A percentile compares a stretch with the other conserved stretches of the same genome.
phyloP scores from a whole-genome alignment of 495 filamentous ascomycete species.

The Parachaetomium inaequale region DNA sequence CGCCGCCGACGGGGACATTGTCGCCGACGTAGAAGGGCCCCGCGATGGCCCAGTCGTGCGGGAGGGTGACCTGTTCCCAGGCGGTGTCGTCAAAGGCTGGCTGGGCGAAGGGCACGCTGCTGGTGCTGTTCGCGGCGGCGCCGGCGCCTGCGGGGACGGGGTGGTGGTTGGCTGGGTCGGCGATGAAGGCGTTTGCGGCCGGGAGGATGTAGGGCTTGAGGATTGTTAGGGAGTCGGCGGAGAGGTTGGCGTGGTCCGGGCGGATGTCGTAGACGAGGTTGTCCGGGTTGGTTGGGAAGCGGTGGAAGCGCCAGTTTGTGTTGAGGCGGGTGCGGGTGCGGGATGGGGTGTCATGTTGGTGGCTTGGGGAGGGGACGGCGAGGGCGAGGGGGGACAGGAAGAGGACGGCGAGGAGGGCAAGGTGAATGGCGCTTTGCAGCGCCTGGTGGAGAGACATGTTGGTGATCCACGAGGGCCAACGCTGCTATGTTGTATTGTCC shows the following conservation, averaged over 20 bases:
- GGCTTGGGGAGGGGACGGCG: no score
- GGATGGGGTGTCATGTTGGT: no score
- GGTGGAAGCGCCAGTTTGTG: constrained; percentile 28
- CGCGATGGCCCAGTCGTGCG: constrained; percentile 50
- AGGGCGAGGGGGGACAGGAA: no score
- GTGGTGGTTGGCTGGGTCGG: constrained; percentile 9
- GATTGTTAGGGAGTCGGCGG: not conserved
- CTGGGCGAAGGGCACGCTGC: not conserved
- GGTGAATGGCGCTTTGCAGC: no score
- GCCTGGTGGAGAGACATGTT: no score
- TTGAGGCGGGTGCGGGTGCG: constrained; percentile 26
- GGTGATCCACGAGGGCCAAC: no score
- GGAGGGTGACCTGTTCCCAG: constrained; percentile 23
- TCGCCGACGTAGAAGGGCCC: constrained; percentile 40
- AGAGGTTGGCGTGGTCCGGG: not conserved
- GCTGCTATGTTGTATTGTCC: no score
- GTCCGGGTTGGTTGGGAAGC: constrained; percentile 26
- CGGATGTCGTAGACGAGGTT: constrained; percentile 22
- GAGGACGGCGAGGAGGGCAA: no score
- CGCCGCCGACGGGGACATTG: constrained; percentile 46
- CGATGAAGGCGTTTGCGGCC: constrained; percentile 26
- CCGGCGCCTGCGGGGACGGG: constrained; percentile 4
- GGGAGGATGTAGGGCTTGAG: constrained; percentile 31
- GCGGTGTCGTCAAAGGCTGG: constrained; percentile 13
- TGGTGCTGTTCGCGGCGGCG: no score